These are phyloP conservation scores for Rhodotorula taiwanensis DNA, from an alignment of 768 basidiomycete genomes.

Conservation along the genomic window DNA sequence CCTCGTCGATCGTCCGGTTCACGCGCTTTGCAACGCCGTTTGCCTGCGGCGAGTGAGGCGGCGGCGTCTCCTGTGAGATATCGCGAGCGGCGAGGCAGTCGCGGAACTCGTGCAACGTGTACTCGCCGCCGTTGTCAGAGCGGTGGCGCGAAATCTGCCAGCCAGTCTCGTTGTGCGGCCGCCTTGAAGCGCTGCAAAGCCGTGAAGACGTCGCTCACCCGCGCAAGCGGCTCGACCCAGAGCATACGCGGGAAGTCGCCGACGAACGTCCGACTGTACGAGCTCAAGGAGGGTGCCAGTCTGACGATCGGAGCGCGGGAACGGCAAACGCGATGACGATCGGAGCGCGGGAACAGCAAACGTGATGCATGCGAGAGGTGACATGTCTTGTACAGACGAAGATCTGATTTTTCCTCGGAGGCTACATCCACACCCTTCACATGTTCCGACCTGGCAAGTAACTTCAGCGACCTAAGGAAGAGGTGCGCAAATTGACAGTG, in stretches of 20 bases:
- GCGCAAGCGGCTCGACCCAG: neutral
- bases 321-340: neutral
- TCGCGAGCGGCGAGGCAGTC: neutral
- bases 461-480: neutral
- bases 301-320: too few species aligned
- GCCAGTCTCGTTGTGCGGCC: neutral
- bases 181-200: neutral
- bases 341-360: neutral
- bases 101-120: neutral
- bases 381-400: neutral
- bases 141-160: neutral
- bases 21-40: constrained; percentile 4
- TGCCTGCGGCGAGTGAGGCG: neutral
- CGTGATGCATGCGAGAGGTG: neutral
- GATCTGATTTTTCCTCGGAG: neutral
- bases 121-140: neutral
- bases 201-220: too few species aligned
- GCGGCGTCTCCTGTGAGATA: neutral
- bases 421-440: neutral
- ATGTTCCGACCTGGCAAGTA: neutral
- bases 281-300: neutral
- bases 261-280: neutral
- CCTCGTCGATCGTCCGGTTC: neutral
- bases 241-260: neutral
- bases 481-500: neutral